These are phyloP conservation scores for Blepharisma stoltei DNA, from an alignment of 73 alveolate genomes.

Conservation along the genomic window DNA sequence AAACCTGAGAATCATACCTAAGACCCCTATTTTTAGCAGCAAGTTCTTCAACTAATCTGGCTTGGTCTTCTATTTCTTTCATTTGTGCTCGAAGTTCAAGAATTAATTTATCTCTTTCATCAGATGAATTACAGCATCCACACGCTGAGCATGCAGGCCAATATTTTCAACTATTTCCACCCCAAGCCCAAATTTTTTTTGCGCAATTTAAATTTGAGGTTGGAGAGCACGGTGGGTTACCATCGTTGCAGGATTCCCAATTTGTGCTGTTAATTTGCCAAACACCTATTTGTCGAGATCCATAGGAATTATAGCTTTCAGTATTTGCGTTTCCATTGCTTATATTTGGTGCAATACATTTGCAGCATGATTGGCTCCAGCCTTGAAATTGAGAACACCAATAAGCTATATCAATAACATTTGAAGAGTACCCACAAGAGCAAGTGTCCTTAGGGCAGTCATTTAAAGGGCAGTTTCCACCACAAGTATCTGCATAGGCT, in stretches of 20 bases:
- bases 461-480: slow-evolving; percentile 59
- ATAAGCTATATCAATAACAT: slow-evolving; percentile 30
- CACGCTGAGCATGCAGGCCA: slow-evolving; percentile 56
- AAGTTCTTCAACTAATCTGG: no score
- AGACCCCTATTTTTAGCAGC: no score
- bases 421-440: slow-evolving; percentile 34
- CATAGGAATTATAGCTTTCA: slow-evolving; percentile 28
- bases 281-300: slow-evolving; percentile 45
- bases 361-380: slow-evolving; percentile 56
- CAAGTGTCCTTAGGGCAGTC: slow-evolving; percentile 34
- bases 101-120: neutral
- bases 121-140: slow-evolving; percentile 42
- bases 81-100: no score
- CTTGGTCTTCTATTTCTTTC: no score
- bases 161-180: slow-evolving; percentile 50
- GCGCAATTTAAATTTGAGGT: slow-evolving; percentile 44
- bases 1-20: no score
- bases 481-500: slow-evolving; percentile 46
- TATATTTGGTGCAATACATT: slow-evolving; percentile 43
- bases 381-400: slow-evolving; percentile 37
- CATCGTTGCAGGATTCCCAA: slow-evolving; percentile 59
- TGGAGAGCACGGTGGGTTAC: slow-evolving; percentile 45
- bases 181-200: slow-evolving; percentile 48
- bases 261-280: slow-evolving; percentile 48
- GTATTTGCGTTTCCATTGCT: slow-evolving; percentile 51